Evolutionary conservation across 1,284 basidiomycete genomes (phyloP).

Genomic region (Pseudozyma sp.): DNA sequence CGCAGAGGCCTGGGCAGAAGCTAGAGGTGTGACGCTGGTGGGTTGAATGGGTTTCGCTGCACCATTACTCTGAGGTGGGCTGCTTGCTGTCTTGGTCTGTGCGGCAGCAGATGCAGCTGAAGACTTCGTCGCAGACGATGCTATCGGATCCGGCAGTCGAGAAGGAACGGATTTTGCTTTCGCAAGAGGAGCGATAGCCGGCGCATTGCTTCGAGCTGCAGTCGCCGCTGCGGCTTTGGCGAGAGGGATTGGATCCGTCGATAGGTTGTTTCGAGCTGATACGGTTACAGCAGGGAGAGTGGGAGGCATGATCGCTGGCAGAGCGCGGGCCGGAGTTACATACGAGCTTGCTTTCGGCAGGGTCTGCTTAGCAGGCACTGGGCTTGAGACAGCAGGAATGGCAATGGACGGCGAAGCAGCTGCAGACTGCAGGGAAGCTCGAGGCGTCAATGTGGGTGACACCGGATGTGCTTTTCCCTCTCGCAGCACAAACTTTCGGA

Average conservation of each 20-base stretch:
- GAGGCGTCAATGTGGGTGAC: neutral
- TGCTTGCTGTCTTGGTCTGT: neutral
- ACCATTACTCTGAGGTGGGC: too few species aligned
- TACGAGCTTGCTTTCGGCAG: too few species aligned
- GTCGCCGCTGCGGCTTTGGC: neutral
- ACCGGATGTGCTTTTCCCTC: conserved; percentile 8
- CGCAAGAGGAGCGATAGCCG: neutral
- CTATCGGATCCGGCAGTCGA: too few species aligned
- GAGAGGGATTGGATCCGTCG: conserved; percentile 1
- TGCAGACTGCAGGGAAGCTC: neutral
- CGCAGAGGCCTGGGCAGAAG: neutral
- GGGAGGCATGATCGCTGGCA: neutral
- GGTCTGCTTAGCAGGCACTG: too few species aligned
- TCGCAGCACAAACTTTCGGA: conserved; percentile 28
- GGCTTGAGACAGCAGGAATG: neutral
- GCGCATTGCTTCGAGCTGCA: neutral
- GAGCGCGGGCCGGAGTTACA: neutral
- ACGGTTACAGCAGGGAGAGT: neutral
- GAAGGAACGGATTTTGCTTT: too few species aligned
- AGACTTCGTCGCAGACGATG: neutral
- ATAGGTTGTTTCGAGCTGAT: too few species aligned
- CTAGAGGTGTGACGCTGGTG: neutral
- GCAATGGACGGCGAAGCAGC: neutral
- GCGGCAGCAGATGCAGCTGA: neutral
- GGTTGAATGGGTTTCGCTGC: neutral